Percentiles rank a stretch among this genome's conserved stretches.
Conservation (phyloP, 495 filamentous ascomycete genomes). For the Xylaria scruposa region DNA sequence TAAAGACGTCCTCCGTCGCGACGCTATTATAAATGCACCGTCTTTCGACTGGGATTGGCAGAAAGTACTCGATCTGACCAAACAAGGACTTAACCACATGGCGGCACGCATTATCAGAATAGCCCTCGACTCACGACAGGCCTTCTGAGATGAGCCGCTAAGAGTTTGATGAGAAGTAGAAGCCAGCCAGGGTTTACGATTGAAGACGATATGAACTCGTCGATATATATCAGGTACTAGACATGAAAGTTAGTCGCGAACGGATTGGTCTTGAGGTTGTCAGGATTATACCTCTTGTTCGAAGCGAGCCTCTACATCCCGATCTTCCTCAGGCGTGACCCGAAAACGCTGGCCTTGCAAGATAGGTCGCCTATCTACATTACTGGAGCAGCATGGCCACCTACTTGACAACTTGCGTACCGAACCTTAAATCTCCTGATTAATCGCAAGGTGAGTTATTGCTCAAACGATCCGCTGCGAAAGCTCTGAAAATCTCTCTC, state of each 20-base stretch:
- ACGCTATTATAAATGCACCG: conserved; percentile 82
- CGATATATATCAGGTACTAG: not conserved
- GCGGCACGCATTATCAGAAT: conserved; percentile 68
- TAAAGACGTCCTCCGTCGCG: conserved; percentile 77
- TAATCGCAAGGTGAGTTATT: too few species aligned
- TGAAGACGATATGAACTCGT: not conserved
- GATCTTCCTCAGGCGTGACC: not conserved
- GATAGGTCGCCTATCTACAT: too few species aligned
- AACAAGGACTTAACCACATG: conserved; percentile 70
- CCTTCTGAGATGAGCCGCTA: conserved; percentile 82
- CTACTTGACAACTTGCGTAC: too few species aligned
- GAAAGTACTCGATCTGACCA: conserved; percentile 76
- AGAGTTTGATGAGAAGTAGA: conserved; percentile 78
- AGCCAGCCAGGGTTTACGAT: conserved; percentile 59
- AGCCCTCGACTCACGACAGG: conserved; percentile 77
- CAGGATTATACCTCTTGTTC: not conserved
- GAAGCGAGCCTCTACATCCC: too few species aligned
- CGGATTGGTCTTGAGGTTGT: not conserved
- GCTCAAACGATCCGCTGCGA: too few species aligned
- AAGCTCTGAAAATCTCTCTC: too few species aligned
- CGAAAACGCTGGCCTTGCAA: not conserved
- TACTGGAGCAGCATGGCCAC: too few species aligned
- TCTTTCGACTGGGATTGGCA: conserved; percentile 79
- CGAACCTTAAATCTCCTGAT: too few species aligned
- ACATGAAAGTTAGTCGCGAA: not conserved